Conservation (phyloP, 768 basidiomycete species). For the Hygrophorus pudorinus region DNA sequence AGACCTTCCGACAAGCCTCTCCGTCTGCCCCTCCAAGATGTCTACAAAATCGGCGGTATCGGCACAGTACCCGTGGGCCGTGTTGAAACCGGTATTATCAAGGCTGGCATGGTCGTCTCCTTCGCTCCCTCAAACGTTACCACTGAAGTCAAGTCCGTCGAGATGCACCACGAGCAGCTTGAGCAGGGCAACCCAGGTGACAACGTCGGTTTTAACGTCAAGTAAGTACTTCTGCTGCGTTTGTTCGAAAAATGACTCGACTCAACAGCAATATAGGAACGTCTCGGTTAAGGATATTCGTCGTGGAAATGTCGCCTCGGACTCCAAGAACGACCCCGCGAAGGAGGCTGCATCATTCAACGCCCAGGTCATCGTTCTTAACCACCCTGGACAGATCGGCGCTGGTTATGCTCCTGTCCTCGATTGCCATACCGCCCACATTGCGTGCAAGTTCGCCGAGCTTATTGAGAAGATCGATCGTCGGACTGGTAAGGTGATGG, state of each 20-base stretch:
- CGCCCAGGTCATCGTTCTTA: conserved; percentile 99
- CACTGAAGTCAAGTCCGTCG: conserved; percentile 99
- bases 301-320: conserved; percentile 98
- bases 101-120: conserved; percentile 97
- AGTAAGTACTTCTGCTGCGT: conserved; percentile 35
- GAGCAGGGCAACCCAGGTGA: conserved; percentile 92
- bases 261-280: conserved; percentile 51
- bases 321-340: conserved; percentile 99
- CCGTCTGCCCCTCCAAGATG: conserved; percentile 99
- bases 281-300: conserved; percentile 99
- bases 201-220: conserved; percentile 99
- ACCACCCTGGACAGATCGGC: conserved; percentile 99
- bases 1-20: conserved; percentile 99
- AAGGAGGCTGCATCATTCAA: conserved; percentile 99
- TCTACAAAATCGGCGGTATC: conserved; percentile 99
- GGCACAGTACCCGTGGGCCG: conserved; percentile 99
- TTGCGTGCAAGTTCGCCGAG: conserved; percentile 98
- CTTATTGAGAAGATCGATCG: conserved; percentile 99
- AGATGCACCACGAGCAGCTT: conserved; percentile 99
- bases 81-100: conserved; percentile 99
- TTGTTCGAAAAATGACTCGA: conserved; percentile 2
- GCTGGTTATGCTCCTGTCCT: conserved; percentile 98
- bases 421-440: conserved; percentile 99
- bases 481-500: conserved; percentile 90
- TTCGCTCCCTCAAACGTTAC: conserved; percentile 98